Evolutionary conservation across 2,329 filamentous ascomycete genomes (phyloP).

Genomic region (Aspergillus amoenus): DNA sequence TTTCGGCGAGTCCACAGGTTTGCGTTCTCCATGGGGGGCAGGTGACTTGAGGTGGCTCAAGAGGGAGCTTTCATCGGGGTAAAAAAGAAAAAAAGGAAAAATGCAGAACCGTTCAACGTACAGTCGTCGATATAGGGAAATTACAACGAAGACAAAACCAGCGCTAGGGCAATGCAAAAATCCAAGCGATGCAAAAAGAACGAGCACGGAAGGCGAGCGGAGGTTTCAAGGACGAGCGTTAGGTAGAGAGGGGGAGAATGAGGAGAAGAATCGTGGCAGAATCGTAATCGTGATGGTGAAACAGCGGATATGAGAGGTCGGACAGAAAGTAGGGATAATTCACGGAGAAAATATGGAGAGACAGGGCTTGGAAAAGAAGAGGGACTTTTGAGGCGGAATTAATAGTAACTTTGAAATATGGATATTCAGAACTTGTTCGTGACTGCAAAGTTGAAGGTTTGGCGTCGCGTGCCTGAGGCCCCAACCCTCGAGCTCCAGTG

Average conservation of each 20-base stretch:
- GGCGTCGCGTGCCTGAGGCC: slow-evolving; percentile 9
- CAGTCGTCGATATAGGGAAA: slow-evolving; percentile 13
- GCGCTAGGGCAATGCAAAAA: slow-evolving; percentile 14
- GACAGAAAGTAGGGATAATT: slow-evolving; percentile 27
- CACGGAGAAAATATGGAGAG: slow-evolving; percentile 1
- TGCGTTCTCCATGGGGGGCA: slow-evolving; percentile 49
- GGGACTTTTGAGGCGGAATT: slow-evolving; percentile 6
- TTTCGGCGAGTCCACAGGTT: slow-evolving; percentile 51
- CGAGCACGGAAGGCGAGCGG: slow-evolving; percentile 9
- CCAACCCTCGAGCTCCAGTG: slow-evolving; percentile 11
- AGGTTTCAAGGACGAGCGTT: slow-evolving; percentile 8
- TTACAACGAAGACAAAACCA: slow-evolving; percentile 7
- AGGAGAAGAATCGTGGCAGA: slow-evolving; percentile 15
- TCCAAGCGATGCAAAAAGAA: slow-evolving; percentile 9
- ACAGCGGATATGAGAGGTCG: slow-evolving; percentile 15
- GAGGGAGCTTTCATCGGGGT: slow-evolving; percentile 40
- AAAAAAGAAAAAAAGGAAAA: slow-evolving; percentile 9
- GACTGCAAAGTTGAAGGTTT: slow-evolving; percentile 7
- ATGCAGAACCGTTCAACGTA: slow-evolving; percentile 9
- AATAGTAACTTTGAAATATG: slow-evolving; percentile 5
- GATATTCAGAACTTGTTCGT: slow-evolving; percentile 2
- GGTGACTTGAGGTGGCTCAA: slow-evolving; percentile 34
- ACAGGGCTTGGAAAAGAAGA: background rate
- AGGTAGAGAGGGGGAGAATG: slow-evolving; percentile 9
- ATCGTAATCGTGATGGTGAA: slow-evolving; percentile 28